phyloP scores from a whole-genome alignment of 2,329 filamentous ascomycete genomes.

The Tolypocladium amazonense region DNA sequence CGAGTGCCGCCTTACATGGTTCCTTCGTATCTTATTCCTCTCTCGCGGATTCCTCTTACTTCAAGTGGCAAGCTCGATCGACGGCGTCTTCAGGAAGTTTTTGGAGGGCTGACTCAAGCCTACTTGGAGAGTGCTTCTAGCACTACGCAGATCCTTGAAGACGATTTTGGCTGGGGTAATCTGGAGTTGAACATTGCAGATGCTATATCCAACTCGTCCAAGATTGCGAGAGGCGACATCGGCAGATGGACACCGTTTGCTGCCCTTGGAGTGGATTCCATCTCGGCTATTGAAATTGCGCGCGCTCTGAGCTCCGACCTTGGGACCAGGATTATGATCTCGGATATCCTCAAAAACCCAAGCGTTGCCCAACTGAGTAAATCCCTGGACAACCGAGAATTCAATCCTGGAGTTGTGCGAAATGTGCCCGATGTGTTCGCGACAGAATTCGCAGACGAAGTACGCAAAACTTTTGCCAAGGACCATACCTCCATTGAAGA shows the following conservation, averaged over 20 bases:
- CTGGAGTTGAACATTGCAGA: conserved; percentile 46
- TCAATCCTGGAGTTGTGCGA: background rate
- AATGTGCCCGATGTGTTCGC: conserved; percentile 20
- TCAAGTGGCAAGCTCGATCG: conserved; percentile 66
- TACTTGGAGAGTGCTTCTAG: conserved; percentile 28
- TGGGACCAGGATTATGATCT: conserved; percentile 48
- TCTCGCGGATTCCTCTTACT: conserved; percentile 61
- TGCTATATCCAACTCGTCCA: conserved; percentile 40
- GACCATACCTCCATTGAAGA: conserved; percentile 30
- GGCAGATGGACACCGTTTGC: conserved; percentile 61
- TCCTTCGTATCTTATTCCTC: conserved; percentile 60
- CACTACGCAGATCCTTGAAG: conserved; percentile 15
- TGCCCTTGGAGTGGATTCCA: conserved; percentile 71
- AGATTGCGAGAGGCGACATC: conserved; percentile 35
- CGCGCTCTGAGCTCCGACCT: conserved; percentile 39
- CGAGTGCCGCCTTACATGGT: conserved; percentile 68
- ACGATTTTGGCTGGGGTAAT: conserved; percentile 35
- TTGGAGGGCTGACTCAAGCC: conserved; percentile 32
- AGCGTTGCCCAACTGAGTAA: conserved; percentile 52
- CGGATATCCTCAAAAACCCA: conserved; percentile 56
- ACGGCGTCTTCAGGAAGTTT: conserved; percentile 34
- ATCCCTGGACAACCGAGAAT: conserved; percentile 4
- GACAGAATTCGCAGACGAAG: background rate
- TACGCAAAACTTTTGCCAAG: background rate
- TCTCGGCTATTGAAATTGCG: conserved; percentile 65